Base-by-base conservation (phyloP, 2,329 filamentous ascomycete species). In the Grosmannia penicillata region DNA sequence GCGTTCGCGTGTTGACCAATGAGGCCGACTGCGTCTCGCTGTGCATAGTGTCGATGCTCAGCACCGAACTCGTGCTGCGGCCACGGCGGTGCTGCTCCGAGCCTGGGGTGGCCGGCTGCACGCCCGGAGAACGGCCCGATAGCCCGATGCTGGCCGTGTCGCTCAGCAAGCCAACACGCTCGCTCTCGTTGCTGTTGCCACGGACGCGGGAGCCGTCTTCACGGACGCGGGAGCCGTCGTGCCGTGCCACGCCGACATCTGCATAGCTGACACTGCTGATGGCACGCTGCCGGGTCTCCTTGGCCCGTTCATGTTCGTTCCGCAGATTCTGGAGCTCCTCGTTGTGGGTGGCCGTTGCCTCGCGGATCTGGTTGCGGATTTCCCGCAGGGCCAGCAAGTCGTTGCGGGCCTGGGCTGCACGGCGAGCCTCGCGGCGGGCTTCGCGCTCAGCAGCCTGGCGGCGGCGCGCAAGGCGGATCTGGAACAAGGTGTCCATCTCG, bases 401-500 rank as follows among this genome's bases (percentile, higher is more conserved):
- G 36, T 81, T 78, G 36, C 78, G 67, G 39, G 66, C 70, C 36
- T 82, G 72, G 10, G 87, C 87, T 46, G 86, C 82, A 23, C 74
- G 65, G 22, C 83, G 68, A 41, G 75, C 65, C 33, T 72, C 68
- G 37, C 83, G 68, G n/a, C 82, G 66, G 46, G 81, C 77, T 47
- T 93, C 83, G 6, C 85, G 76, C 45, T 91, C 85, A 5, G 75
- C 73, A 28, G 79, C 68, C 54, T 93, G 81, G 40, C 73, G 68
- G 37, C 87, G 74, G 38, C 91, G 73, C 15, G 83, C 76, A 11
- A 82, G 54, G 11, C 91, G 78, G 42, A 96, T 89, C 56, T 93
- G 85, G 56, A 93, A 96, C 29, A 96, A 59, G 0, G 82, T 75
- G 45, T 91, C 82, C 91, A 96, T 96, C 56, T 95, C 84, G 22